These are phyloP conservation scores for Sarcocystis neurona DNA, from an alignment of 169 alveolate genomes.

Conservation along the genomic window DNA sequence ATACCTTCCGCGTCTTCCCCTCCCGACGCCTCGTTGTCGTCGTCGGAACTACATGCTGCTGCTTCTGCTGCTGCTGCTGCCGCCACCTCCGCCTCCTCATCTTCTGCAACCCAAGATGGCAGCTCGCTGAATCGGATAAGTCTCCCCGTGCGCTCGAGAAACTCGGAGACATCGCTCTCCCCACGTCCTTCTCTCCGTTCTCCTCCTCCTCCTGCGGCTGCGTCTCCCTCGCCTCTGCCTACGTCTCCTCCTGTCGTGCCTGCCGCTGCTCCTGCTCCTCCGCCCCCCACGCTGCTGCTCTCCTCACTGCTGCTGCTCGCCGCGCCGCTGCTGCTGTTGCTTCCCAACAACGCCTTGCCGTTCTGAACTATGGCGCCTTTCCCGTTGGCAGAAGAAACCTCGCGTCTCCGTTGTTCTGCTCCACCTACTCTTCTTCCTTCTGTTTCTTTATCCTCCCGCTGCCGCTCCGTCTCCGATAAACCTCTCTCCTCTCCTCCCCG, in stretches of 20 bases:
- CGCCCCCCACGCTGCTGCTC: no score
- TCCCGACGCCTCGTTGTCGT: not conserved
- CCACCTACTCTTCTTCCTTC: no score
- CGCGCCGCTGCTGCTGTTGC: no score
- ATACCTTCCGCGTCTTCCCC: not conserved
- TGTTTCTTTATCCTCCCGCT: no score
- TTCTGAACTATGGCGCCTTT: no score
- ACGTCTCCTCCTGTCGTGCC: not conserved
- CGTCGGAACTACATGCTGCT: not conserved
- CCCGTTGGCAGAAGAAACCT: no score
- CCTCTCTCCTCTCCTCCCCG: not conserved
- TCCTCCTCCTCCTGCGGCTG: not conserved
- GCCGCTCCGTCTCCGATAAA: no score
- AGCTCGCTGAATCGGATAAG: conserved; percentile 3
- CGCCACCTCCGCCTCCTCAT: conserved; percentile 15
- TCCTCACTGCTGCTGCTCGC: no score
- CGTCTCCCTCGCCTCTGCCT: not conserved
- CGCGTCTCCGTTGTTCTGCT: no score
- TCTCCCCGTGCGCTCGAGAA: conserved; percentile 19
- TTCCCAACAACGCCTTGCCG: no score
- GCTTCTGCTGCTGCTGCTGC: conserved; percentile 21
- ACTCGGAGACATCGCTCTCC: conserved; percentile 4
- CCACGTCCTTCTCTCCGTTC: not conserved
- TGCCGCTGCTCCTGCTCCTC: no score
- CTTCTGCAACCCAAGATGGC: conserved; percentile 34